Evolutionary conservation across 2,329 filamentous ascomycete species (phyloP).

Genomic region (Aurifilum marmelostoma): DNA sequence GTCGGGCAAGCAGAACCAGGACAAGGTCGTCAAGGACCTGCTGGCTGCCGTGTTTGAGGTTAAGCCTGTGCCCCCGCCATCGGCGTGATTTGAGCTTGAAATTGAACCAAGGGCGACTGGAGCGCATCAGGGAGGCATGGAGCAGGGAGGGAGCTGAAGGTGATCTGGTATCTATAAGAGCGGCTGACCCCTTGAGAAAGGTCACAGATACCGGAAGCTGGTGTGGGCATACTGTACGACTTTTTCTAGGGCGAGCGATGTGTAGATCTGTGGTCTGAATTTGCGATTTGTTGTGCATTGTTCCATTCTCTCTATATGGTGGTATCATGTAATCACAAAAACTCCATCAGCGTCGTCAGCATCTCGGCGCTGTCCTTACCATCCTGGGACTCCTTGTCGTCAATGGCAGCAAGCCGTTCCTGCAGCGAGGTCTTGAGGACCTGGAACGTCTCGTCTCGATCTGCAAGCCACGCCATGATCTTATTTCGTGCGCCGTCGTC

Average conservation of each 20-base stretch:
- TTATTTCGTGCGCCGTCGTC: slow-evolving; percentile 73
- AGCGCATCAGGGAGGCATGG: not conserved
- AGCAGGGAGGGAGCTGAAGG: not conserved
- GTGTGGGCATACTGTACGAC: slow-evolving; percentile 17
- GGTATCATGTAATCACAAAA: slow-evolving; percentile 42
- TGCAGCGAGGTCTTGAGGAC: slow-evolving; percentile 69
- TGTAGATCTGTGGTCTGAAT: slow-evolving; percentile 4
- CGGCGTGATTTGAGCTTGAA: slow-evolving; percentile 28
- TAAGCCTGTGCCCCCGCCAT: slow-evolving; percentile 63
- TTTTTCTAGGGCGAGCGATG: slow-evolving; percentile 4
- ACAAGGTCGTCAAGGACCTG: slow-evolving; percentile 80
- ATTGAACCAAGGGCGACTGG: not conserved
- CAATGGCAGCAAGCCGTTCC: slow-evolving; percentile 56
- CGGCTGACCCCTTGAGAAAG: not conserved
- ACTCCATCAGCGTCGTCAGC: slow-evolving; percentile 56
- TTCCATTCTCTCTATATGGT: slow-evolving; percentile 19
- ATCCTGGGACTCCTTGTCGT: slow-evolving; percentile 54
- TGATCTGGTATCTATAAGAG: not conserved
- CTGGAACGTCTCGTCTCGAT: slow-evolving; percentile 67
- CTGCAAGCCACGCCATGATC: slow-evolving; percentile 66
- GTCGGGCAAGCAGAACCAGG: slow-evolving; percentile 78
- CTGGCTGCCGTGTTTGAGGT: slow-evolving; percentile 84
- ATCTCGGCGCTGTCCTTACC: slow-evolving; percentile 62
- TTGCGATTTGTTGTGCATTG: slow-evolving; percentile 17
- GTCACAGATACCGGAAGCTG: not conserved